Evolutionary conservation across 1,139 yeast genomes (phyloP).

Genomic region (Ogataea hybrid): DNA sequence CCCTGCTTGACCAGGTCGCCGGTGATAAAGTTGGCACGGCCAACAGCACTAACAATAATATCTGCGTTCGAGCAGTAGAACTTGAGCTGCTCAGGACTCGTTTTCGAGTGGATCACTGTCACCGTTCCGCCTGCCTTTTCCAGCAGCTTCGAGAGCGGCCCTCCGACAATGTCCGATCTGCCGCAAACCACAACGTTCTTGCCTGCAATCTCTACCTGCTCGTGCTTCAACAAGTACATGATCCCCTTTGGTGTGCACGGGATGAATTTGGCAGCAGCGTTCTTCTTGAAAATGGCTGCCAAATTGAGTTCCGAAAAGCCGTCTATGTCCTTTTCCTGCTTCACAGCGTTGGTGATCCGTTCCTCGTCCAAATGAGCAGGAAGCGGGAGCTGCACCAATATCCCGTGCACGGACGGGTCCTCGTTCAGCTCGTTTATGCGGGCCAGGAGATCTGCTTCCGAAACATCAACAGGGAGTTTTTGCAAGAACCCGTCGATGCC

Average conservation of each 20-base stretch:
- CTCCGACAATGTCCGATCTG: slow-evolving; percentile 80
- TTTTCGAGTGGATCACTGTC: slow-evolving; percentile 71
- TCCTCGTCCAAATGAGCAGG: slow-evolving; percentile 72
- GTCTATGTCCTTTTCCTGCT: slow-evolving; percentile 72
- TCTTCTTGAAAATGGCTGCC: slow-evolving; percentile 72
- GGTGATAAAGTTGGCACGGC: slow-evolving; percentile 65
- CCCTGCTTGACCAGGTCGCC: slow-evolving; percentile 73
- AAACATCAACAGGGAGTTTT: slow-evolving; percentile 53
- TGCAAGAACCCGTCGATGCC: slow-evolving; percentile 59
- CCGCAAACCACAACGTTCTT: slow-evolving; percentile 78
- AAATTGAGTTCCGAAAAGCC: slow-evolving; percentile 75
- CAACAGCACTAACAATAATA: slow-evolving; percentile 75
- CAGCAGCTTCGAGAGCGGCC: slow-evolving; percentile 72
- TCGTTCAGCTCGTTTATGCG: slow-evolving; percentile 57
- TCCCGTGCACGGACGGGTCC: slow-evolving; percentile 66
- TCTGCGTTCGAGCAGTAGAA: slow-evolving; percentile 60
- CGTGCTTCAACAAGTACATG: slow-evolving; percentile 62
- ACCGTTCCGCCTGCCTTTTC: slow-evolving; percentile 75
- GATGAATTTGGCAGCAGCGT: slow-evolving; percentile 66
- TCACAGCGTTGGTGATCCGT: slow-evolving; percentile 62
- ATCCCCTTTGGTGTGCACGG: slow-evolving; percentile 85
- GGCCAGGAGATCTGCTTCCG: slow-evolving; percentile 54
- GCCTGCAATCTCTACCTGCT: slow-evolving; percentile 58
- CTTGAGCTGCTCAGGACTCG: slow-evolving; percentile 56
- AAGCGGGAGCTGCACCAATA: slow-evolving; percentile 70